A percentile compares a stretch with the other conserved stretches of the same genome.
Conservation (phyloP, 345 rosid genomes). For the Carallia brachiata region DNA sequence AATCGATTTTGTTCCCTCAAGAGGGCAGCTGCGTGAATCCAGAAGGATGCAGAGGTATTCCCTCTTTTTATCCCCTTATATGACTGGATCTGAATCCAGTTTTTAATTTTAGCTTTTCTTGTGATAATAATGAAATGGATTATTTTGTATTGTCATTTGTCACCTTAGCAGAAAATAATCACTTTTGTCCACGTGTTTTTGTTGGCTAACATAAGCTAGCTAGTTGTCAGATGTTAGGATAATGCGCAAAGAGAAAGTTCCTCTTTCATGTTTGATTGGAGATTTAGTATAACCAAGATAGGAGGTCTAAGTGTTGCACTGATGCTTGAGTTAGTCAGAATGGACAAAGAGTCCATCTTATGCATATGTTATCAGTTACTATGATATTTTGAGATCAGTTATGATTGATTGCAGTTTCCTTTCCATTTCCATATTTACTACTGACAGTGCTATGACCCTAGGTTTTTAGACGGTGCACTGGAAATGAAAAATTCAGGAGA, state of each 20-base stretch:
- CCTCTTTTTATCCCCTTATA: not conserved
- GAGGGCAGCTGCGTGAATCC: constrained; percentile 70
- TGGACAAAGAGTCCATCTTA: not conserved
- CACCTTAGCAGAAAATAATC: not conserved
- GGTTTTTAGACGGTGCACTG: constrained; percentile 70
- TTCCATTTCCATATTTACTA: constrained; percentile 1
- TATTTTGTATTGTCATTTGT: no score
- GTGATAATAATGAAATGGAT: not conserved
- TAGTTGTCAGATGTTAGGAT: not conserved
- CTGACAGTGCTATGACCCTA: constrained; percentile 28
- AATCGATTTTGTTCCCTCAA: constrained; percentile 65
- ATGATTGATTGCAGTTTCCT: not conserved
- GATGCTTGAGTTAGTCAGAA: constrained; percentile 6
- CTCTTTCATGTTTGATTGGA: constrained; percentile 1
- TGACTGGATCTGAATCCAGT: not conserved
- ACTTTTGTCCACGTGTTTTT: not conserved
- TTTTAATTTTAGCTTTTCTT: not conserved
- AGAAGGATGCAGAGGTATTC: constrained; percentile 69
- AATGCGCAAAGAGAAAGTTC: not conserved
- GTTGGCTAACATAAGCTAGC: not conserved
- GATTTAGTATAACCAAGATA: constrained; percentile 9
- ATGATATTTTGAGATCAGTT: not conserved
- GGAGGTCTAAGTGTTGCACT: constrained; percentile 1
- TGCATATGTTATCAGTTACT: not conserved
- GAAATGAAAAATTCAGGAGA: constrained; percentile 44